A percentile compares a stretch with the other conserved stretches of the same genome.
phyloP scores from a whole-genome alignment of 228 moss, liverwort and hornwort genomes.

The Sphagnum fallax region DNA sequence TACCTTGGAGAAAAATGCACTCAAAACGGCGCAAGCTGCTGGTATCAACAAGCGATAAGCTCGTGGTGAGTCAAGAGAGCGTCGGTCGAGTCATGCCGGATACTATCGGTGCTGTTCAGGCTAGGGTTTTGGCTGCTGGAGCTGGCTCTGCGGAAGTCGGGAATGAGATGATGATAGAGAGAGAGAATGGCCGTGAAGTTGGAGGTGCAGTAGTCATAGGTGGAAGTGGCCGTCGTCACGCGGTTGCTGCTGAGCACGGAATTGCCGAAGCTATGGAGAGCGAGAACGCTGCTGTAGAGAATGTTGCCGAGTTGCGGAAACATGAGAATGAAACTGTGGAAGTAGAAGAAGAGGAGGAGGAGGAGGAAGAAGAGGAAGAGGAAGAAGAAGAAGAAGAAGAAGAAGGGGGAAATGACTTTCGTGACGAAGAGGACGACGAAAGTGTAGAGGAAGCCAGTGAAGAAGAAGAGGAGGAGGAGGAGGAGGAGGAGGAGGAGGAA shows the following conservation, averaged over 20 bases:
- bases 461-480: conserved; percentile 2
- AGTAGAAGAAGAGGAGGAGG: neutral
- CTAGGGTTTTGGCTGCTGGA: neutral
- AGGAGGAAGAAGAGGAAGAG: neutral
- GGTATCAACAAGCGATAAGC: neutral
- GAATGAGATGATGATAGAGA: neutral
- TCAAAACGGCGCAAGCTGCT: conserved; percentile 2
- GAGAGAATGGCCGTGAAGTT: neutral
- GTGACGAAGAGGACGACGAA: conserved; percentile 7
- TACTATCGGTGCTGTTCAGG: too few species aligned
- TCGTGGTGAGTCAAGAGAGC: too few species aligned
- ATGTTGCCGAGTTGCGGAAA: neutral
- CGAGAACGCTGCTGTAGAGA: neutral
- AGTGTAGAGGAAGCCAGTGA: neutral
- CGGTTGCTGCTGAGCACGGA: neutral
- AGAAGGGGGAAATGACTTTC: conserved; percentile 9
- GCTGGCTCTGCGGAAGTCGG: neutral
- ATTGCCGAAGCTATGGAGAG: neutral
- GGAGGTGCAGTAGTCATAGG: neutral
- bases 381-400: conserved; percentile 1
- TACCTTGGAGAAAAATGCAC: neutral
- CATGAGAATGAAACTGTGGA: neutral
- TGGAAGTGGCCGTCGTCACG: neutral
- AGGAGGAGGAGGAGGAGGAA: neutral
- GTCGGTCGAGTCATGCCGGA: too few species aligned